Conservation (phyloP, 306 rosid species). For the Mimosa bimucronata region DNA sequence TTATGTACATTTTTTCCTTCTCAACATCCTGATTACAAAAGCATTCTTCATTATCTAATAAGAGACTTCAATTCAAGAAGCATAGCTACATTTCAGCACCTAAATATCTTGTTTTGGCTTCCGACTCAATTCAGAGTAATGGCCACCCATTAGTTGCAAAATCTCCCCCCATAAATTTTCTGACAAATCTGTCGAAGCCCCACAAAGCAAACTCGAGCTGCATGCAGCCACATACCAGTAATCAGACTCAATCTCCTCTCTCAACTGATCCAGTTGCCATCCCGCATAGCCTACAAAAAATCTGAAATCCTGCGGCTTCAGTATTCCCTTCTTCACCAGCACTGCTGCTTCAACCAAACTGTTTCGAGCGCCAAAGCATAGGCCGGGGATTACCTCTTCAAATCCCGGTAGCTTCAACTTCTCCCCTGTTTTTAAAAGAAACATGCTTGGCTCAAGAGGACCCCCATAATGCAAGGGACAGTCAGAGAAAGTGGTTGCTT, state of each 20-base stretch:
- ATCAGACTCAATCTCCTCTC: conserved; percentile 86
- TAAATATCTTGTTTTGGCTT: conserved; percentile 95
- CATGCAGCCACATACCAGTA: conserved; percentile 96
- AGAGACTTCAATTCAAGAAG: background rate
- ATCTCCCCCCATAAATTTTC: conserved; percentile 89
- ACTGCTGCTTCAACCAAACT: conserved; percentile 85
- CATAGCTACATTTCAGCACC: conserved; percentile 15
- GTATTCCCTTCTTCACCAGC: conserved; percentile 82
- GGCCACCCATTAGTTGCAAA: conserved; percentile 93
- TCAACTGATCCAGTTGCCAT: conserved; percentile 92
- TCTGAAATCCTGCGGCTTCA: conserved; percentile 81
- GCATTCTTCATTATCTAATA: background rate
- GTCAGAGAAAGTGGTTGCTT: conserved; percentile 87
- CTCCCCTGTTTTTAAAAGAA: no score
- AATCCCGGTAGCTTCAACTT: conserved; percentile 51
- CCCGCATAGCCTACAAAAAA: conserved; percentile 95
- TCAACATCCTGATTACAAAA: conserved; percentile 39
- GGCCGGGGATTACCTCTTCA: conserved; percentile 90
- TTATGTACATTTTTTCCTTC: conserved; percentile 39
- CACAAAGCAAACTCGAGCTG: conserved; percentile 76
- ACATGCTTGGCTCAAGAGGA: conserved; percentile 57
- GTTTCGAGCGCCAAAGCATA: conserved; percentile 89
- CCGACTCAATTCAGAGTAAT: conserved; percentile 86
- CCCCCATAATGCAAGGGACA: conserved; percentile 91
- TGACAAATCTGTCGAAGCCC: conserved; percentile 67